A percentile compares a stretch with the other conserved stretches of the same genome.
Conservation (phyloP, 1,284 basidiomycete genomes). For the Cerrena zonata region DNA sequence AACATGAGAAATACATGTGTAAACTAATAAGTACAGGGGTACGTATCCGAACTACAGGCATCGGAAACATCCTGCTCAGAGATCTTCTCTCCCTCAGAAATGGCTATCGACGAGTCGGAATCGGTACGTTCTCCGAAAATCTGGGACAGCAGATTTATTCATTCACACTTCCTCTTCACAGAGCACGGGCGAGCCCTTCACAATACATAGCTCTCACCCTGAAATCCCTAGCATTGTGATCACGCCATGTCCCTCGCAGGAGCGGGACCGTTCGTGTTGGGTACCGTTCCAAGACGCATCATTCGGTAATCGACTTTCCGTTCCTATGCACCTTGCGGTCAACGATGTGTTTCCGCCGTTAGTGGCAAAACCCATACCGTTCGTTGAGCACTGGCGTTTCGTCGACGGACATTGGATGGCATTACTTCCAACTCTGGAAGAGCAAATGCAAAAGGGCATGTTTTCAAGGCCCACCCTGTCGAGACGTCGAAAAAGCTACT, state of each 20-base stretch:
- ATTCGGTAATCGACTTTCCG: constrained; percentile 45
- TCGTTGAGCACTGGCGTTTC: constrained; percentile 42
- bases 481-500: constrained; percentile 18
- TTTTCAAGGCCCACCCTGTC: constrained; percentile 30
- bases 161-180: too few species aligned
- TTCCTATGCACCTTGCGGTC: constrained; percentile 44
- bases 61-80: too few species aligned
- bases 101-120: too few species aligned
- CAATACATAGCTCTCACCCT: constrained; percentile 25
- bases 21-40: too few species aligned
- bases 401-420: constrained; percentile 50
- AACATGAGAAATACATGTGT: too few species aligned
- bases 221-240: constrained; percentile 46
- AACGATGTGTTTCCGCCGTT: constrained; percentile 46
- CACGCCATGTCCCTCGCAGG: constrained; percentile 38
- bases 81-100: too few species aligned
- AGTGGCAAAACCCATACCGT: constrained; percentile 22
- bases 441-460: constrained; percentile 41
- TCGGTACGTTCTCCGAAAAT: too few species aligned
- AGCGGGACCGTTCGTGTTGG: constrained; percentile 36
- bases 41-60: too few species aligned
- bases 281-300: constrained; percentile 51
- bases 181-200: constrained; percentile 11
- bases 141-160: too few species aligned
- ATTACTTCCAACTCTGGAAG: constrained; percentile 39